These are phyloP conservation scores for Voacanga thouarsii DNA, from an alignment of 257 asterid species.

Conservation along the genomic window DNA sequence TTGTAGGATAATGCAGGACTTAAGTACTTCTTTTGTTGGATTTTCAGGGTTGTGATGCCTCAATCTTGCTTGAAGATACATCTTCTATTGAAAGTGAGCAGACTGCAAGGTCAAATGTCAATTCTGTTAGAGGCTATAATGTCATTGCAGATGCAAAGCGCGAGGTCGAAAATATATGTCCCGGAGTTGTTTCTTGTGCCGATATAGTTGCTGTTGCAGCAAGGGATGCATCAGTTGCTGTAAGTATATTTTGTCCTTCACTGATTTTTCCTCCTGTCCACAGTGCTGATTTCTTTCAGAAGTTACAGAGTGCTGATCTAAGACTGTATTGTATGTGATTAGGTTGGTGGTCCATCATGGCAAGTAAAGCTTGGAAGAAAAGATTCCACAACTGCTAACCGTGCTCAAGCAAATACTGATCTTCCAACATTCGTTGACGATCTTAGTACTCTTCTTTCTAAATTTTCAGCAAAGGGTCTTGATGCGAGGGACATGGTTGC, in stretches of 20 bases:
- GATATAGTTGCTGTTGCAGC: not conserved
- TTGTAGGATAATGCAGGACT: too few relatives aligned
- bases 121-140: too few relatives aligned
- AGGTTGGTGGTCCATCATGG: slow-evolving; percentile 36
- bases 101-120: too few relatives aligned
- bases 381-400: slow-evolving; percentile 27
- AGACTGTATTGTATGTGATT: too few relatives aligned
- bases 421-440: slow-evolving; percentile 17
- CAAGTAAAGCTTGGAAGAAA: slow-evolving; percentile 26
- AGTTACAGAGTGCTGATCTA: not conserved
- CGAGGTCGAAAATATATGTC: not conserved
- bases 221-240: not conserved
- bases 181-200: not conserved
- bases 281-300: too few relatives aligned
- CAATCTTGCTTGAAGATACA: too few relatives aligned
- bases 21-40: too few relatives aligned
- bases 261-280: too few relatives aligned
- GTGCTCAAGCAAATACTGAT: slow-evolving; percentile 7
- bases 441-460: not conserved
- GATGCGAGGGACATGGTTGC: slow-evolving; percentile 30
- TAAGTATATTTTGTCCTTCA: not conserved
- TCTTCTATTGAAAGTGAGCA: too few relatives aligned
- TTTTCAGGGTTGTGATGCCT: too few relatives aligned
- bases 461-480: slow-evolving; percentile 14
- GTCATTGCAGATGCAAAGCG: not conserved